Conservation (phyloP, 306 rosid genomes). For the Rosa multiflora region DNA sequence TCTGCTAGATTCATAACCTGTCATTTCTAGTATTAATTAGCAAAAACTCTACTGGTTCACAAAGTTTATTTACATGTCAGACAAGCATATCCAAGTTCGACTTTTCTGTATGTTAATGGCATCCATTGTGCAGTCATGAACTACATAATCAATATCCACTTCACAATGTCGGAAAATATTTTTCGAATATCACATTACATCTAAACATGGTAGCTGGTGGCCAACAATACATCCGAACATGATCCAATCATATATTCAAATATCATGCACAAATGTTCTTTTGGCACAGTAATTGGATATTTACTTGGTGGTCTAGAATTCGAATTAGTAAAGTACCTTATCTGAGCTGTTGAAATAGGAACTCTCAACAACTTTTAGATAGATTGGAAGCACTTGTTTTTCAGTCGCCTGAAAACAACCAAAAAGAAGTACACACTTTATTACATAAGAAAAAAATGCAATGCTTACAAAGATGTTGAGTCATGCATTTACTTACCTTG, state of each 20-base stretch:
- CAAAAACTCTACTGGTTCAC: constrained; percentile 24
- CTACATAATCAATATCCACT: constrained; percentile 62
- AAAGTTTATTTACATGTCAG: constrained; percentile 36
- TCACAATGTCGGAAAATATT: constrained; percentile 52
- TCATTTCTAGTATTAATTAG: constrained; percentile 42
- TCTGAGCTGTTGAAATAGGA: constrained; percentile 94
- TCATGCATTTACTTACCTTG: constrained; percentile 61
- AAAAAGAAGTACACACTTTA: neutral
- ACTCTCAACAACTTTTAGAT: constrained; percentile 91
- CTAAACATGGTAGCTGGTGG: constrained; percentile 42
- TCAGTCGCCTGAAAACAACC: constrained; percentile 68
- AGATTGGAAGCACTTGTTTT: constrained; percentile 82
- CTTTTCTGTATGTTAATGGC: constrained; percentile 30
- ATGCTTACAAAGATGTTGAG: constrained; percentile 17
- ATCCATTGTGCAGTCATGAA: constrained; percentile 44
- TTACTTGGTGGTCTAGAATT: neutral
- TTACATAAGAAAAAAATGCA: constrained; percentile 17
- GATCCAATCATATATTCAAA: constrained; percentile 31
- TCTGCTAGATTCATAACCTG: constrained; percentile 72
- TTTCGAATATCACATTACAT: constrained; percentile 21
- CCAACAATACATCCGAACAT: constrained; percentile 38
- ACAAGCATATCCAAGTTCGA: constrained; percentile 52
- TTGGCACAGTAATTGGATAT: constrained; percentile 20
- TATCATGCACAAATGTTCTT: constrained; percentile 20
- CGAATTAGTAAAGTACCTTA: constrained; percentile 51